A percentile compares a stretch with the other conserved stretches of the same genome.
phyloP scores from a whole-genome alignment of 148 eudicot species.

The Beta vulgaris region DNA sequence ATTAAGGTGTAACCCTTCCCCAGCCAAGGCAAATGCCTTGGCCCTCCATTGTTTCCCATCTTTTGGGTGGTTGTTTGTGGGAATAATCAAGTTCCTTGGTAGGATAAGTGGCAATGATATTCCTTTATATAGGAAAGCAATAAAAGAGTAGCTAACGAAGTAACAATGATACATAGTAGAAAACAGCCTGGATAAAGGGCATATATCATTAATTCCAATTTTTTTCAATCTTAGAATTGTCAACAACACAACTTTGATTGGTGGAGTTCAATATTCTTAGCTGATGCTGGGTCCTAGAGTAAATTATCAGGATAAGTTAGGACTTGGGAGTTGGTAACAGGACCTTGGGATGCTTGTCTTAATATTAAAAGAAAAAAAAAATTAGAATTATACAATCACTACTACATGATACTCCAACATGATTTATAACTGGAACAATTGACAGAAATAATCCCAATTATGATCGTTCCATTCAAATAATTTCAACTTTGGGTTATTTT shows the following conservation, averaged over 20 bases:
- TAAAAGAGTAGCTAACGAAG: neutral
- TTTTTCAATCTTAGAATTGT: neutral
- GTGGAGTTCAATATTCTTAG: neutral
- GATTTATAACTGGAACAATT: too few relatives aligned
- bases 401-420: too few relatives aligned
- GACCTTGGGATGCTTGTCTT: neutral
- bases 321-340: neutral
- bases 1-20: conserved; percentile 18
- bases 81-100: neutral
- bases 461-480: too few relatives aligned
- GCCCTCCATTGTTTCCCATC: conserved; percentile 21
- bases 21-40: conserved; percentile 29
- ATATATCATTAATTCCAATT: neutral
- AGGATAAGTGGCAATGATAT: neutral
- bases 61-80: neutral
- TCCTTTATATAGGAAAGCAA: conserved; percentile 11
- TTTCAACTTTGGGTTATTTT: too few relatives aligned
- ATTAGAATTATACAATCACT: too few relatives aligned
- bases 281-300: neutral
- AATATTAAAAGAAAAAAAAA: neutral
- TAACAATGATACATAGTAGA: neutral
- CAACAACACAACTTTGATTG: conserved; percentile 1
- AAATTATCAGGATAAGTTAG: neutral
- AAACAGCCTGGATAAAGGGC: neutral
- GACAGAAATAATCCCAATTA: too few relatives aligned